Evolutionary conservation across 441 rosid genomes (phyloP).

Genomic region (Populus tomentosa): DNA sequence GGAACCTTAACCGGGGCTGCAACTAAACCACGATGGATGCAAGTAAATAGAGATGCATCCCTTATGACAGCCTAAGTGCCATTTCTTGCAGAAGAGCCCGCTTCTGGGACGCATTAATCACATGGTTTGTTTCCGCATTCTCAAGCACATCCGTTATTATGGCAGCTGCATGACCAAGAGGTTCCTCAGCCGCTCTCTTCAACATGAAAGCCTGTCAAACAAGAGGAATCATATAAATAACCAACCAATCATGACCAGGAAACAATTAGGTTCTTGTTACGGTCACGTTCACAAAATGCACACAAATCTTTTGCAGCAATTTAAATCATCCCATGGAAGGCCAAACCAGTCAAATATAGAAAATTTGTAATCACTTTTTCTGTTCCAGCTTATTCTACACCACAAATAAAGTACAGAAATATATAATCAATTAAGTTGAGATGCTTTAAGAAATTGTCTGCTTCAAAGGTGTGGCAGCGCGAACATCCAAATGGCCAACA

Average conservation of each 20-base stretch:
- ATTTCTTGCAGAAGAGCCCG: conserved; percentile 91
- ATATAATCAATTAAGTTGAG: not conserved
- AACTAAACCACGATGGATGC: conserved; percentile 1
- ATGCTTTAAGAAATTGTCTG: not conserved
- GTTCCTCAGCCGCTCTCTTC: conserved; percentile 80
- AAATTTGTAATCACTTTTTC: not conserved
- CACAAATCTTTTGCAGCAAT: not conserved
- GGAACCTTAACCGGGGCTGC: not conserved
- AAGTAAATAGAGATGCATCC: not conserved
- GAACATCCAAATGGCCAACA: not conserved
- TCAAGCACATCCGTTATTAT: conserved; percentile 86
- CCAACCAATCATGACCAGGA: not conserved
- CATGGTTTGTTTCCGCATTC: conserved; percentile 77
- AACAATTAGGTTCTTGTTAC: not conserved
- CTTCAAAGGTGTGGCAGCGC: not conserved
- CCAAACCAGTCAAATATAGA: not conserved
- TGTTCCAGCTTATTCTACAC: not conserved
- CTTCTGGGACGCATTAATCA: conserved; percentile 83
- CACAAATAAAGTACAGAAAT: not conserved
- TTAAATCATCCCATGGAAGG: not conserved
- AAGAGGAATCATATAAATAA: not conserved
- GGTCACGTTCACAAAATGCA: not conserved
- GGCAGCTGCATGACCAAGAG: conserved; percentile 96
- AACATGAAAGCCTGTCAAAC: conserved; percentile 82
- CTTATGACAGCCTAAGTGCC: conserved; percentile 75